These are phyloP conservation scores for Pyricularia sp. DNA, from an alignment of 2,329 filamentous ascomycete species.

Conservation along the genomic window DNA sequence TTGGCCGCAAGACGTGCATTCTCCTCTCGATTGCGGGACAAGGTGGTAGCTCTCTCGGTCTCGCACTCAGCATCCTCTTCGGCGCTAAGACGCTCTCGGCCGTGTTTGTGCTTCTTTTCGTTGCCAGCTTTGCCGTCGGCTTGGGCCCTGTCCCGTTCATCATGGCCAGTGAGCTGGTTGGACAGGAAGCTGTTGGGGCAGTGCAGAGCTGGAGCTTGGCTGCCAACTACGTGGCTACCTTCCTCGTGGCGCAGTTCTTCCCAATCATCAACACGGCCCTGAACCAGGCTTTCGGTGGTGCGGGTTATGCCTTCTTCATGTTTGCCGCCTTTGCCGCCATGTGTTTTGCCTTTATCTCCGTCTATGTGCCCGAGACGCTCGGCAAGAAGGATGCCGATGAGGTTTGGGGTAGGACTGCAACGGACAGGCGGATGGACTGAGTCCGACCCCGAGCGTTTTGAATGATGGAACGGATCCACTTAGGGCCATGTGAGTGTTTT, in stretches of 20 bases:
- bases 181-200: slow-evolving; percentile 81
- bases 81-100: slow-evolving; percentile 68
- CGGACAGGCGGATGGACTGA: slow-evolving; percentile 37
- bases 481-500: background rate
- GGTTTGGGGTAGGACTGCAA: slow-evolving; percentile 66
- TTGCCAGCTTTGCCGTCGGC: slow-evolving; percentile 81
- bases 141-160: slow-evolving; percentile 94
- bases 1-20: slow-evolving; percentile 81
- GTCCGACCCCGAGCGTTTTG: background rate
- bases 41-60: slow-evolving; percentile 64
- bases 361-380: slow-evolving; percentile 77
- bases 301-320: slow-evolving; percentile 84
- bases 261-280: slow-evolving; percentile 72
- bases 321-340: slow-evolving; percentile 67
- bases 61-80: slow-evolving; percentile 73
- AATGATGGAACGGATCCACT: background rate
- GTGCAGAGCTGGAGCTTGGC: slow-evolving; percentile 82
- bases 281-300: slow-evolving; percentile 52
- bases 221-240: slow-evolving; percentile 84
- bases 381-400: slow-evolving; percentile 78
- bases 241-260: slow-evolving; percentile 91
- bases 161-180: slow-evolving; percentile 82
- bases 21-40: slow-evolving; percentile 78
- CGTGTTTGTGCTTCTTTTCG: slow-evolving; percentile 73
- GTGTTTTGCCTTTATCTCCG: slow-evolving; percentile 62